phyloP scores from a whole-genome alignment of 2,329 filamentous ascomycete species.

The Shiraia bambusicola region DNA sequence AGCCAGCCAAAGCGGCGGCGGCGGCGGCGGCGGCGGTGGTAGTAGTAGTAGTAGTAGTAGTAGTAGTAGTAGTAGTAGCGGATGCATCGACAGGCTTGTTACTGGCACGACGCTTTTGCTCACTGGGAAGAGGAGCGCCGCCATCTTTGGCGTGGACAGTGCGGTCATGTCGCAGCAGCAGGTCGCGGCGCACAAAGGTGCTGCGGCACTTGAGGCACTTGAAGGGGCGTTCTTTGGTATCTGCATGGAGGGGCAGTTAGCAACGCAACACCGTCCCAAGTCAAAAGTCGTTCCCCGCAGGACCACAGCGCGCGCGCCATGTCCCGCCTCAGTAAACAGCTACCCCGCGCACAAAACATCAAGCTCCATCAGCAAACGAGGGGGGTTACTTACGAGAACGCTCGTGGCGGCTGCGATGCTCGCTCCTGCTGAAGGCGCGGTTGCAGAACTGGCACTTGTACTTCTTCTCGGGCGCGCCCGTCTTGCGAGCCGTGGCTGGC shows the following conservation, averaged over 20 bases:
- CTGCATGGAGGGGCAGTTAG: slow-evolving; percentile 55
- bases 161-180: slow-evolving; percentile 93
- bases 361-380: slow-evolving; percentile 24
- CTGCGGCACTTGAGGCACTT: slow-evolving; percentile 98
- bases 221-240: slow-evolving; percentile 98
- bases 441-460: slow-evolving; percentile 99
- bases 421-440: slow-evolving; percentile 93
- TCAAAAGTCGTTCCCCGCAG: slow-evolving; percentile 32
- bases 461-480: slow-evolving; percentile 83
- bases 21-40: slow-evolving; percentile 58
- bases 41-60: slow-evolving; percentile 55
- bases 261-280: slow-evolving; percentile 32
- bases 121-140: slow-evolving; percentile 88
- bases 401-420: slow-evolving; percentile 95
- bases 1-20: slow-evolving; percentile 51
- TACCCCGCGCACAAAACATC: slow-evolving; percentile 26
- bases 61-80: too few relatives aligned
- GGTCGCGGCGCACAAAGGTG: slow-evolving; percentile 96
- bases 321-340: slow-evolving; percentile 40
- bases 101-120: slow-evolving; percentile 80
- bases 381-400: slow-evolving; percentile 80
- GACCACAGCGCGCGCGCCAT: slow-evolving; percentile 35
- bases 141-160: slow-evolving; percentile 99
- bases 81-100: slow-evolving; percentile 54
- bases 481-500: slow-evolving; percentile 70